A percentile compares a stretch with the other conserved stretches of the same genome.
Conservation (phyloP, 192 early-diverging fungal species). For the Linnemannia zychae region DNA sequence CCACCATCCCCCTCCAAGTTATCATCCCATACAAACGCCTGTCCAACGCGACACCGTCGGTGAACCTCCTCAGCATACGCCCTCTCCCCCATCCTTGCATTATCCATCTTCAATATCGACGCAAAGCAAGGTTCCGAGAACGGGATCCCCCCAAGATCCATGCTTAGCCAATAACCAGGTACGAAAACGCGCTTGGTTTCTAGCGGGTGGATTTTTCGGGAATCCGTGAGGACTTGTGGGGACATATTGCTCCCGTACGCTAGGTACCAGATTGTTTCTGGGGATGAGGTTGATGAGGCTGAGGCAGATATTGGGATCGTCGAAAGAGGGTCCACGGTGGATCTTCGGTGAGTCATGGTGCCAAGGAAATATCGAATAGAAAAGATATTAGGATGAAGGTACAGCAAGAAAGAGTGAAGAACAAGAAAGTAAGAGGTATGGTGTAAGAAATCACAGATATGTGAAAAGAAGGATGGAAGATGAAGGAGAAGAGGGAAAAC, state of each 20-base stretch:
- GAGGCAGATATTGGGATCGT: too few species aligned
- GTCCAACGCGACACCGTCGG: neutral
- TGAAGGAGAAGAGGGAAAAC: too few species aligned
- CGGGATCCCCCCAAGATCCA: conserved; percentile 16
- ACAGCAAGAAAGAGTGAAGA: too few species aligned
- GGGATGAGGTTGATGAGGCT: neutral
- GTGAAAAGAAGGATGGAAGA: too few species aligned
- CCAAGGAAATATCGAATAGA: too few species aligned
- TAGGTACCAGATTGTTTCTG: neutral
- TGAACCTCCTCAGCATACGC: conserved; percentile 25
- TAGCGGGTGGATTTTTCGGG: conserved; percentile 15
- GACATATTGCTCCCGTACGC: conserved; percentile 25
- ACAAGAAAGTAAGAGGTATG: too few species aligned
- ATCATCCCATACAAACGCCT: conserved; percentile 14
- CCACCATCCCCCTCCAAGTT: neutral
- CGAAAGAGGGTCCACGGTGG: too few species aligned
- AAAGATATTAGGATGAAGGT: too few species aligned
- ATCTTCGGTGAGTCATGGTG: too few species aligned
- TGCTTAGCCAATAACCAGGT: conserved; percentile 26
- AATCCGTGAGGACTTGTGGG: conserved; percentile 5
- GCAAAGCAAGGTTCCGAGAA: conserved; percentile 35
- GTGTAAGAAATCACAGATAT: too few species aligned
- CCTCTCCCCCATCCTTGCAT: conserved; percentile 2
- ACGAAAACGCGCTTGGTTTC: conserved; percentile 5
- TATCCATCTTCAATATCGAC: conserved; percentile 10